These are phyloP conservation scores for Thalassiosira profunda DNA, from an alignment of 108 stramenopile species.

Conservation along the genomic window DNA sequence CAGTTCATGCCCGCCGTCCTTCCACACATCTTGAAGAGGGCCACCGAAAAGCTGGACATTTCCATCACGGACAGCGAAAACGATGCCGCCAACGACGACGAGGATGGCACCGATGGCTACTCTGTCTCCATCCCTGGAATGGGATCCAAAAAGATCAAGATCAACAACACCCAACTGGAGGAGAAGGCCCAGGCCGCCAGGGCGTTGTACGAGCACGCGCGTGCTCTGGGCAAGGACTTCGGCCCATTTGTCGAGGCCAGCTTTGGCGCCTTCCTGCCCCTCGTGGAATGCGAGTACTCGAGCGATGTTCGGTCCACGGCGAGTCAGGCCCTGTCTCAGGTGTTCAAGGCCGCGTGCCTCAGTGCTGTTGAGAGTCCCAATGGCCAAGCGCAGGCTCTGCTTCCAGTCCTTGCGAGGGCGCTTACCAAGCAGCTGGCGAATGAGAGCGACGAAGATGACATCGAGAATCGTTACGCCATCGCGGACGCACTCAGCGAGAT, in stretches of 20 bases:
- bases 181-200: constrained; percentile 74
- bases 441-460: constrained; percentile 64
- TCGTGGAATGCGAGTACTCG: constrained; percentile 72
- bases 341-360: constrained; percentile 77
- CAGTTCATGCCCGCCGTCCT: constrained; percentile 65
- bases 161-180: constrained; percentile 80
- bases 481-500: constrained; percentile 84
- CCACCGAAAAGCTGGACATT: constrained; percentile 58
- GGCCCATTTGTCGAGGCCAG: constrained; percentile 60
- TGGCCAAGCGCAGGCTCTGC: constrained; percentile 32
- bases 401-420: constrained; percentile 45
- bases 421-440: constrained; percentile 63
- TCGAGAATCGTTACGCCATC: constrained; percentile 68
- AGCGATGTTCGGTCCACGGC: constrained; percentile 78
- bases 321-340: constrained; percentile 72
- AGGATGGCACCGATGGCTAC: constrained; percentile 63
- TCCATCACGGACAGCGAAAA: constrained; percentile 46
- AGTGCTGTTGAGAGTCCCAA: constrained; percentile 40
- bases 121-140: constrained; percentile 79
- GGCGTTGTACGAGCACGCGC: constrained; percentile 79
- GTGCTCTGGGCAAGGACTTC: constrained; percentile 66
- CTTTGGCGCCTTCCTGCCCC: constrained; percentile 61
- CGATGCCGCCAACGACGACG: constrained; percentile 39
- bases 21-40: constrained; percentile 68
- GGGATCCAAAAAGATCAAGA: constrained; percentile 74